Conservation (phyloP, 768 basidiomycete species). For the Hemileccinum impolitum region DNA sequence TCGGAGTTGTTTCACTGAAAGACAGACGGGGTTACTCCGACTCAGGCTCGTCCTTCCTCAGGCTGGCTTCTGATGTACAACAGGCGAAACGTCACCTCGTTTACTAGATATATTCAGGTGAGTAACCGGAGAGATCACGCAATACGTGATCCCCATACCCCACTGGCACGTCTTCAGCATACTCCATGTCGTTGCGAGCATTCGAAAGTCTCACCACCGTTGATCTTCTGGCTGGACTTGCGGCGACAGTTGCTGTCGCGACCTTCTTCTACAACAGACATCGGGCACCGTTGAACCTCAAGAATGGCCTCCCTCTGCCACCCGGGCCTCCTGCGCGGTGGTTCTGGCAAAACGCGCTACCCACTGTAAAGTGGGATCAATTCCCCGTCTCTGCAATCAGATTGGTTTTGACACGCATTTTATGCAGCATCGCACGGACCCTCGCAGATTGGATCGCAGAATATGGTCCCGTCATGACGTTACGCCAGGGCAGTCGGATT, state of each 20-base stretch:
- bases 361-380: constrained; percentile 16
- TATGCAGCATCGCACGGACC: constrained; percentile 13
- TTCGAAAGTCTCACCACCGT: neutral
- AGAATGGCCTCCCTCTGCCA: constrained; percentile 16
- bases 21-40: too few species aligned
- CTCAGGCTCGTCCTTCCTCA: too few species aligned
- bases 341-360: constrained; percentile 23
- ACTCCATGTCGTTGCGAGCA: neutral
- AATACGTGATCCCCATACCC: neutral
- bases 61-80: too few species aligned
- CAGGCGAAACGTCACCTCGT: too few species aligned
- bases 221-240: constrained; percentile 3
- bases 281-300: neutral
- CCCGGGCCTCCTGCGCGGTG: constrained; percentile 25
- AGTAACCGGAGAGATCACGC: neutral
- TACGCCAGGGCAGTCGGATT: constrained; percentile 42
- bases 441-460: constrained; percentile 52
- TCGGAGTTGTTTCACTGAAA: too few species aligned
- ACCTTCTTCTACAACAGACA: constrained; percentile 3
- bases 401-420: neutral
- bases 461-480: constrained; percentile 55
- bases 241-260: neutral
- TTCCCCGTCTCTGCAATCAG: neutral
- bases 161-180: neutral
- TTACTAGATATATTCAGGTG: neutral